Base-by-base conservation (phyloP, 2,329 filamentous ascomycete species). In the Alternaria longipes region DNA sequence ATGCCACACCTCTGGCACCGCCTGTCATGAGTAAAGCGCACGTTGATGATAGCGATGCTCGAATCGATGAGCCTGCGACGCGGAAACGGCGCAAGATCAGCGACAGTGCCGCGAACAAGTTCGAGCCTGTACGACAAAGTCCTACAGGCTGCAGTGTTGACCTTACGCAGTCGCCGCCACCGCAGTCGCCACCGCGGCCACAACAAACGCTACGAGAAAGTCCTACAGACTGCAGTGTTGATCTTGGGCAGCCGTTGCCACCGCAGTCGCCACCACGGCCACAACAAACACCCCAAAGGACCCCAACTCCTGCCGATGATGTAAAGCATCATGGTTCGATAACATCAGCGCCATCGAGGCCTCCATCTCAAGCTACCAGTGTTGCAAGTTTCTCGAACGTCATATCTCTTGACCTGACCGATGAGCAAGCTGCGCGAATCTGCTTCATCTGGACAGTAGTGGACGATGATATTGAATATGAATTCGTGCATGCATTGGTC, bases 371-470 rank as follows among this genome's bases (percentile, higher is more conserved):
- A 22, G 7, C 9, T 9, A 24, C 32, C 12, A 24, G 18, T 14
- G 18, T 14, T 22, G 30, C 28, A 40, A 20, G 7, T 7, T 22
- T 34, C 4, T 18, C 41, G 3, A 38, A 32, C 36, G 32, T 24
- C 14, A 54, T 52, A 28, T 8, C 45, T 34, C 34, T 49, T 16
- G 42, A 50, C 11, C 45, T 70, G 34, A 61, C 42, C 14, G 54
- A 65, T 6, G 57, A 57, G 20, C 59, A 67, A 30, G 41, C 68
- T 20, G 34, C 55, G 12, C 56, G 54, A 8, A 20, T 67, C 5
- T 40, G 53, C 2, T 45, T 68, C 3, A 47, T 58, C 4, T 71
- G 62, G 63, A 32, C 42, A 9, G 36, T 64, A n/a, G 41, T 60
- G 1, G 50, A 59, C 4, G 56, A 61, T 12, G 64, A 49, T 9